Evolutionary conservation across 768 basidiomycete species (phyloP).

Genomic region (Multifurca ochricompacta): DNA sequence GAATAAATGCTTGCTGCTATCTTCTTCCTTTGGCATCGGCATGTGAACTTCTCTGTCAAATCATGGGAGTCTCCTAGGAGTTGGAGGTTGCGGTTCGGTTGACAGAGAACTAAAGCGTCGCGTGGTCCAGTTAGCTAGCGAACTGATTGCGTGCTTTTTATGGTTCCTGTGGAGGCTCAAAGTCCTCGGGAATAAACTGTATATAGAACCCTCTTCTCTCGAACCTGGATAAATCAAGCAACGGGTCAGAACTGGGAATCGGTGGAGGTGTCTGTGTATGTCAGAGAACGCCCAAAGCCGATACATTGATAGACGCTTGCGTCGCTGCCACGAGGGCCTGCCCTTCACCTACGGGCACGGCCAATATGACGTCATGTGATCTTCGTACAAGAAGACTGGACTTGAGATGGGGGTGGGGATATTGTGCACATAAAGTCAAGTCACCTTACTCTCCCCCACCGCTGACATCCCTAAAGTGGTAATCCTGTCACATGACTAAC

Average conservation of each 20-base stretch:
- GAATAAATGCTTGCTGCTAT: not conserved
- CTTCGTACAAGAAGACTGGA: slow-evolving; percentile 7
- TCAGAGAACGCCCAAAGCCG: not conserved
- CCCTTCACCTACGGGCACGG: not conserved
- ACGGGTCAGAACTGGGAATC: not conserved
- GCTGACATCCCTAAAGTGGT: too few relatives aligned
- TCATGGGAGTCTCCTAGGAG: not conserved
- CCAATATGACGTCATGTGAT: slow-evolving; percentile 7
- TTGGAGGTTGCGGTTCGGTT: not conserved
- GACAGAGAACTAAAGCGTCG: not conserved
- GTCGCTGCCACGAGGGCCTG: not conserved
- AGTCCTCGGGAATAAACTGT: slow-evolving; percentile 13
- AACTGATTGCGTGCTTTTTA: too few relatives aligned
- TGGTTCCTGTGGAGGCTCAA: not conserved
- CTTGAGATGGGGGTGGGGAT: not conserved
- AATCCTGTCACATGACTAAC: too few relatives aligned
- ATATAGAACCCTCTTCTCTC: slow-evolving; percentile 12
- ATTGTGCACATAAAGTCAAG: not conserved
- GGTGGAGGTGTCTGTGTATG: not conserved
- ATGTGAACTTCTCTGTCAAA: not conserved
- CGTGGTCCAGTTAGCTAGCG: too few relatives aligned
- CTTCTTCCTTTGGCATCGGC: not conserved
- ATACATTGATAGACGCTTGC: not conserved
- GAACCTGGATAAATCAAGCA: not conserved
- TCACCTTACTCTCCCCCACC: too few relatives aligned